Conservation (phyloP, 2,329 filamentous ascomycete species). For the Emergomyces pasteurianus region DNA sequence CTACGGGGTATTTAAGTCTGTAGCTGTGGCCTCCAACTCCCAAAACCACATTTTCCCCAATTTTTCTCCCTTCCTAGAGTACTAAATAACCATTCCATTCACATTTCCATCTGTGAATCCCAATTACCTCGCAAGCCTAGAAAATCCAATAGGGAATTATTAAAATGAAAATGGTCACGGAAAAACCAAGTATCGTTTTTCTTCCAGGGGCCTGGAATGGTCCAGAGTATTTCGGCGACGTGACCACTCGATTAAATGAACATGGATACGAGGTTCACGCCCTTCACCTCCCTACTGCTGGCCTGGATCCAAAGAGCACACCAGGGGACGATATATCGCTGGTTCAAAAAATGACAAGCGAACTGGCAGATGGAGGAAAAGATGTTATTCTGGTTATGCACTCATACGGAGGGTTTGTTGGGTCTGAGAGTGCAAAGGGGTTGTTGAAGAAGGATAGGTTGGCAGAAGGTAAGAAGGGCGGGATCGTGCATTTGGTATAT, state of each 20-base stretch:
- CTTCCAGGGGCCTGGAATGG: slow-evolving; percentile 26
- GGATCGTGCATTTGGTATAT: slow-evolving; percentile 20
- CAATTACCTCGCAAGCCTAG: background rate
- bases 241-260: slow-evolving; percentile 19
- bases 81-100: background rate
- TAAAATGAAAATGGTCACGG: background rate
- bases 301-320: slow-evolving; percentile 17
- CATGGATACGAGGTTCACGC: slow-evolving; percentile 20
- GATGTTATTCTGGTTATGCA: slow-evolving; percentile 23
- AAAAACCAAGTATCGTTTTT: slow-evolving; percentile 25
- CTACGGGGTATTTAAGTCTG: background rate
- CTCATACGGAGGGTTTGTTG: slow-evolving; percentile 27
- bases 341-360: slow-evolving; percentile 15
- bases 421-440: slow-evolving; percentile 19
- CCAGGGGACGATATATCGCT: slow-evolving; percentile 21
- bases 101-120: background rate
- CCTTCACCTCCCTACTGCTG: slow-evolving; percentile 18
- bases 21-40: background rate
- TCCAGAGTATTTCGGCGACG: slow-evolving; percentile 15
- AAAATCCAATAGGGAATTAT: background rate
- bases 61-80: background rate
- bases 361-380: slow-evolving; percentile 21
- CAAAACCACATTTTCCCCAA: background rate
- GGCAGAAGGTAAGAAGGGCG: slow-evolving; percentile 20
- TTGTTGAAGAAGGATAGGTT: slow-evolving; percentile 17